Evolutionary conservation across 768 basidiomycete genomes (phyloP), one percentile per base, ranked within the genome.

Genomic region (Panaeolus papilionaceus): DNA sequence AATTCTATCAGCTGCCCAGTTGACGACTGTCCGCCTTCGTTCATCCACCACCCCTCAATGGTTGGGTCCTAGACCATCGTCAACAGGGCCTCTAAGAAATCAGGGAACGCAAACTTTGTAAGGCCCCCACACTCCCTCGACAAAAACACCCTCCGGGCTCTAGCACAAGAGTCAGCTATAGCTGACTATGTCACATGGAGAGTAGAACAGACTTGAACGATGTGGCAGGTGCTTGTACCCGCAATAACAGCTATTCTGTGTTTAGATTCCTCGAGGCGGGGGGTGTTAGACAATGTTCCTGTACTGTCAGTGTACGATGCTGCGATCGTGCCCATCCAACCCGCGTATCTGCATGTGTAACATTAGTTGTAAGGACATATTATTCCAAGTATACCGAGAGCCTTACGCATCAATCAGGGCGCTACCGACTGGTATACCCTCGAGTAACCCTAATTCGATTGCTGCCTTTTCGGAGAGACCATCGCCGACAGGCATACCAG

Each of bases 31-130:
- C 98, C 98, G 44, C 97, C 98, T 79, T 99, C 98, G 74, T 96
- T 99, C 95, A 98, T 98, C 98, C 97, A 99, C 92, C 94, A 96
- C 18, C 91, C 95, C 49, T 90, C 90, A 80, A 98, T 96, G 38
- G 96, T 85, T 6, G 95, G 90, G 74, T 98, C 91, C 88, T 93
- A 70, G 73, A 58, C 4, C 64, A 64, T 12, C 11, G 18, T 63
- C 11, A 23, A 28, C 23, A 26, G 9, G 16, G 18, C 11, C 16
- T 16, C 5, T 18, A 54, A 5, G 47, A 18, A 18, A 26, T 42
- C 26, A 65, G 47, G 6, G 70, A 71, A 39, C 58, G 18, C 18
- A 2, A 71, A 89, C 91, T 79, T 86, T 92, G 77, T 95, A 95
- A 0, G 94, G 94, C 0, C 94, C 94, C 95, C 95, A 98, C 23